These are phyloP conservation scores for Pythium utonaiense DNA, from an alignment of 352 stramenopile genomes.

Conservation along the genomic window DNA sequence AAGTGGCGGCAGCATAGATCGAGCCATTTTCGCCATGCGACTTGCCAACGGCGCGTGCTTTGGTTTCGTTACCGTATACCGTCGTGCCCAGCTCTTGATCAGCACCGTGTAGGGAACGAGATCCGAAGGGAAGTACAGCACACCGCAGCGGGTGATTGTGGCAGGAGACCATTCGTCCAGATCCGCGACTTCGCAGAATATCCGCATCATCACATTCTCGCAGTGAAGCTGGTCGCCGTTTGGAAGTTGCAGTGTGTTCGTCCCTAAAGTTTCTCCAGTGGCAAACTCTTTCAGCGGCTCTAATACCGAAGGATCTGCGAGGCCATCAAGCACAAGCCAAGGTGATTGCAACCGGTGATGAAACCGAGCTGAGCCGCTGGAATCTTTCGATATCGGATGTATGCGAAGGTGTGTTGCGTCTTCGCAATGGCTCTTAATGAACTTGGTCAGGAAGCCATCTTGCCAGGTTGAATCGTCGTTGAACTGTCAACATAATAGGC, in stretches of 20 bases:
- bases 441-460: slow-evolving; percentile 55
- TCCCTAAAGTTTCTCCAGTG: slow-evolving; percentile 2
- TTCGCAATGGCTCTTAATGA: slow-evolving; percentile 48
- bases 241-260: slow-evolving; percentile 32
- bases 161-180: slow-evolving; percentile 53
- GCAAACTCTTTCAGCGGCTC: slow-evolving; percentile 40
- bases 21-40: slow-evolving; percentile 40
- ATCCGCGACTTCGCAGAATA: slow-evolving; percentile 58
- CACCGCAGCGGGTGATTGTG: slow-evolving; percentile 43
- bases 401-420: neutral
- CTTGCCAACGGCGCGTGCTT: slow-evolving; percentile 22
- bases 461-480: slow-evolving; percentile 39
- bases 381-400: neutral
- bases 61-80: slow-evolving; percentile 21
- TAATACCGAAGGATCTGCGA: slow-evolving; percentile 26
- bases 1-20: slow-evolving; percentile 37
- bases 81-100: slow-evolving; percentile 59
- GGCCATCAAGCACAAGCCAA: slow-evolving; percentile 68
- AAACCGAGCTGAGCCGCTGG: neutral
- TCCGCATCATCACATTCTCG: slow-evolving; percentile 29
- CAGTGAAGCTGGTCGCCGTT: slow-evolving; percentile 59
- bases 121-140: slow-evolving; percentile 55
- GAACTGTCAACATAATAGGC: slow-evolving; percentile 29
- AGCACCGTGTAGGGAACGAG: slow-evolving; percentile 55
- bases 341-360: slow-evolving; percentile 18